A percentile compares a stretch with the other conserved stretches of the same genome.
Evolutionary conservation across 139 green algal genomes (phyloP).

Genomic region (Tetradesmus lagerheimii): DNA sequence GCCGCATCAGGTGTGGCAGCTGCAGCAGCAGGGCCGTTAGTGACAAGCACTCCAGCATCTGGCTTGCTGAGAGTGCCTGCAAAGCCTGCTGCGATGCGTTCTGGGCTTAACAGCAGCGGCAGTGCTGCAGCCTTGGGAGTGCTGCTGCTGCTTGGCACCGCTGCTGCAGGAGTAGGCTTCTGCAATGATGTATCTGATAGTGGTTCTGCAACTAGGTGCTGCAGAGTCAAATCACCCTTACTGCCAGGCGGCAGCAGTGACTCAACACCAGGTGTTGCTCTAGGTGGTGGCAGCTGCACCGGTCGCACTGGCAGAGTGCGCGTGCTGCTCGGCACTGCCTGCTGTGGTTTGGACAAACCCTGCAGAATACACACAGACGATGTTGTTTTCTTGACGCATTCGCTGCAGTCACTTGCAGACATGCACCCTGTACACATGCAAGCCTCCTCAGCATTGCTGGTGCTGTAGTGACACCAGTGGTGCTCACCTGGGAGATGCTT

Average conservation of each 20-base stretch:
- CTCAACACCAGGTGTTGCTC: background rate
- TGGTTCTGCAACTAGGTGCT: background rate
- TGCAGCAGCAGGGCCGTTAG: background rate
- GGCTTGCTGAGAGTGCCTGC: background rate
- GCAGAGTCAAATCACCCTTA: background rate
- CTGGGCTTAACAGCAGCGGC: background rate
- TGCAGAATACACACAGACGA: background rate
- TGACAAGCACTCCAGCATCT: background rate
- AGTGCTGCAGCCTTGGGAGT: background rate
- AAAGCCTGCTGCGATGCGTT: background rate
- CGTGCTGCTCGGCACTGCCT: background rate
- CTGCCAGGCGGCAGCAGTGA: background rate
- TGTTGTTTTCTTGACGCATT: too few species aligned
- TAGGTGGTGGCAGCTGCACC: background rate
- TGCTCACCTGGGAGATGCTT: background rate
- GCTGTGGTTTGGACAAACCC: background rate
- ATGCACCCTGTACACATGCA: background rate
- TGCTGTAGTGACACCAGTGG: background rate
- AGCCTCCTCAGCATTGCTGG: background rate
- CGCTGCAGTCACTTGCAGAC: background rate
- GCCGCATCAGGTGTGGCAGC: background rate
- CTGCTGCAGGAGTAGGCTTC: background rate
- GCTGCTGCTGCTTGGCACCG: background rate
- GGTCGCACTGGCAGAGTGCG: background rate
- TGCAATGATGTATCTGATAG: background rate